A percentile compares a stretch with the other conserved stretches of the same genome.
These are phyloP conservation scores for Pleurotus salmoneostramineus DNA, from an alignment of 768 basidiomycete genomes.

Conservation along the genomic window DNA sequence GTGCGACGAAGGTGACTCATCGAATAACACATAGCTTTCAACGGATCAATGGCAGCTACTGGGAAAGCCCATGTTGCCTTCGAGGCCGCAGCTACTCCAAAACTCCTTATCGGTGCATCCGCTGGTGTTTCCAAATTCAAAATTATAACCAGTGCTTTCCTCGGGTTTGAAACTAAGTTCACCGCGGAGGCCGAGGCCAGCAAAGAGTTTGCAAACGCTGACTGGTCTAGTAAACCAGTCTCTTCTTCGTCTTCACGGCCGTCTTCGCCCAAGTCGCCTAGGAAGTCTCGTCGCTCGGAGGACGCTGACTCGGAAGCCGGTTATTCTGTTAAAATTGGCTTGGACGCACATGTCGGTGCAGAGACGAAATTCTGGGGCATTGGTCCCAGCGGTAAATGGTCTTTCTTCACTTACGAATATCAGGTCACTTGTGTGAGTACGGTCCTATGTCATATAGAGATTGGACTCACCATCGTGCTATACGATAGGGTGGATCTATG, in stretches of 20 bases:
- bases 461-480: not conserved
- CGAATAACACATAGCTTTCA: not conserved
- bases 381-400: not conserved
- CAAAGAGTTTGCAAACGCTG: not conserved
- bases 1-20: too few relatives aligned
- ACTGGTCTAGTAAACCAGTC: not conserved
- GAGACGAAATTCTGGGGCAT: not conserved
- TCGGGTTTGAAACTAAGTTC: slow-evolving; percentile 2
- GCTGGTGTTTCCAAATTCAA: not conserved
- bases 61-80: not conserved
- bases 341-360: not conserved
- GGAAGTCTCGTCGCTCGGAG: not conserved
- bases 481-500: not conserved
- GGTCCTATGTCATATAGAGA: too few relatives aligned
- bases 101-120: not conserved
- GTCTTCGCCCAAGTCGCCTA: not conserved
- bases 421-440: not conserved
- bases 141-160: not conserved
- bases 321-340: not conserved
- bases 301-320: not conserved
- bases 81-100: not conserved
- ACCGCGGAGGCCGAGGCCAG: not conserved
- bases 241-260: not conserved
- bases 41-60: not conserved
- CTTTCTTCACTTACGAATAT: not conserved